Base-by-base conservation (phyloP, 768 basidiomycete species). In the Kwoniella botswanensis region DNA sequence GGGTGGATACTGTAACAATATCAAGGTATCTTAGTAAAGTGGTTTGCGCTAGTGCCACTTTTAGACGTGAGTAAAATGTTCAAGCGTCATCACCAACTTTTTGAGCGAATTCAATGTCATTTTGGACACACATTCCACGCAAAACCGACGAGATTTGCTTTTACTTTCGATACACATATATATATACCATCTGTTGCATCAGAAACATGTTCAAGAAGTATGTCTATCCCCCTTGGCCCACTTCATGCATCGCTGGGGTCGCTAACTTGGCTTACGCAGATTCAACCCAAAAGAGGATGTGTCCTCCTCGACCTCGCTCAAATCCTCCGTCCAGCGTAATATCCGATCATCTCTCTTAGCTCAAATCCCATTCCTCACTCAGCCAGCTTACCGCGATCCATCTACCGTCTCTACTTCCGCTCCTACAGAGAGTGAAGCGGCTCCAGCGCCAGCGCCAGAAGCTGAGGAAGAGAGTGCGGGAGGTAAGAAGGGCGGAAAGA, bases 301-400 rank as follows among this genome's bases (percentile, higher is more conserved):
- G 74, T 88, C 94, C 55, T 90, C 92, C 43, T 93, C 94, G 75
- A 94, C 93, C 13, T 91, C 92, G 50, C 88, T 98, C 70, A 98
- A 98, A 84, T 90, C 93, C 43, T 98, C 95, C 26, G 90, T 93
- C 7, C 96, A 98, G 82, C 88, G 97, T 79, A 88, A 88, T 75
- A 94, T 98, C 84, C 90, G 97, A 67, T 85, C 90, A 24, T 87
- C 86, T 56, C 86, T 97, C 42, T 86, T 97, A 60, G 88, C 90
- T 21, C 94, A 96, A 82, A 91, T 93, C 71, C 85, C 86, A 2
- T 77, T 84, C 66, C 82, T 87, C 41, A 74, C 78, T 11, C 70
- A 70, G 64, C 79, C 81, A 17, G 77, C 75, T 3, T 75, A 70
- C 41, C 65, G 77, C 88, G 92, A 89, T 77, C 88, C 93, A 7